phyloP scores from a whole-genome alignment of 306 rosid species.

The Sicyos edulis region DNA sequence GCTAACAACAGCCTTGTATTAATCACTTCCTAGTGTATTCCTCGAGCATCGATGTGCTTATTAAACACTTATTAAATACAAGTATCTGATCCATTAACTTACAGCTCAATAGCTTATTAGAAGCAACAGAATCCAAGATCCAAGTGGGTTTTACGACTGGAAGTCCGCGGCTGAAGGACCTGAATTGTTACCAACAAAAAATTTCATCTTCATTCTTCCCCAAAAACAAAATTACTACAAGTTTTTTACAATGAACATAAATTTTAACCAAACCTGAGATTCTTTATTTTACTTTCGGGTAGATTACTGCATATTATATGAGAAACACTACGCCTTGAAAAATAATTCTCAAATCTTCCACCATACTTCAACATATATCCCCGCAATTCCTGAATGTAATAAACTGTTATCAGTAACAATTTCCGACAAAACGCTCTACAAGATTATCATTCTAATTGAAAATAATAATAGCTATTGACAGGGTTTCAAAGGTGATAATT shows the following conservation, averaged over 20 bases:
- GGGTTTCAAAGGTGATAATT: neutral
- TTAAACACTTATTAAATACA: conserved; percentile 2
- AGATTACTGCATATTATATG: conserved; percentile 92
- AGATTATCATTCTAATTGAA: neutral
- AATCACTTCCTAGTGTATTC: neutral
- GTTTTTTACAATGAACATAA: conserved; percentile 1
- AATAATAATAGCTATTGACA: neutral
- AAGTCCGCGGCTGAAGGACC: conserved; percentile 84
- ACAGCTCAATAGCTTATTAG: conserved; percentile 76
- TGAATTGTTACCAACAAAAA: conserved; percentile 31
- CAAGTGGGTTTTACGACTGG: conserved; percentile 89
- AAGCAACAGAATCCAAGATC: conserved; percentile 79
- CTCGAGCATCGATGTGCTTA: neutral
- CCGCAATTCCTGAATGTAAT: conserved; percentile 66
- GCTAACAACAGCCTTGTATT: neutral
- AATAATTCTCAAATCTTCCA: conserved; percentile 84
- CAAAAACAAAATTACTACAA: neutral
- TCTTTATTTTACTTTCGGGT: conserved; percentile 63
- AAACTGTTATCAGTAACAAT: conserved; percentile 10
- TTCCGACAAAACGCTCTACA: conserved; percentile 5
- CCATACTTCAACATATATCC: conserved; percentile 72
- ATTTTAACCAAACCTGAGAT: conserved; percentile 51
- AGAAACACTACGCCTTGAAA: conserved; percentile 65
- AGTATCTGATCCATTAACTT: conserved; percentile 31
- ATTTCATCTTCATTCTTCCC: conserved; percentile 13